Conservation (phyloP, 2,329 filamentous ascomycete genomes). For the Fusarium graminum region DNA sequence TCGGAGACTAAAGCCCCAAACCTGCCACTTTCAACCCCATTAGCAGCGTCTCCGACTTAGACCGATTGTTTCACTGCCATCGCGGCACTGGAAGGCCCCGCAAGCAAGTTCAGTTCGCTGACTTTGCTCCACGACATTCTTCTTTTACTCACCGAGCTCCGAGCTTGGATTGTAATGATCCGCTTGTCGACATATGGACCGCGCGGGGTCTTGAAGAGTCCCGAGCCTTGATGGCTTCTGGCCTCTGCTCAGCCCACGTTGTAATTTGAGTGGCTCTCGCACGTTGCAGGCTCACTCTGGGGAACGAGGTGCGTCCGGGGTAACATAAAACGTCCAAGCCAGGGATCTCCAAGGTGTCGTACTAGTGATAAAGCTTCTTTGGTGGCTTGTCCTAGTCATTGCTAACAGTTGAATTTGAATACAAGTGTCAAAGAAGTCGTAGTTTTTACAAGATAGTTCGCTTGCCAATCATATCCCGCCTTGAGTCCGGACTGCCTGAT, state of each 20-base stretch:
- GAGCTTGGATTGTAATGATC: constrained; percentile 32
- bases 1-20: constrained; percentile 11
- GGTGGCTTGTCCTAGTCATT: constrained; percentile 5
- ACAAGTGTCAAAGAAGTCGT: constrained; percentile 2
- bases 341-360: constrained; percentile 22
- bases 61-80: constrained; percentile 31
- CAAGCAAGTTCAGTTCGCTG: constrained; percentile 11
- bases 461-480: constrained; percentile 2
- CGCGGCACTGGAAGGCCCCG: constrained; percentile 1
- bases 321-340: constrained; percentile 33
- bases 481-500: constrained; percentile 12
- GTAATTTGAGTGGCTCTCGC: constrained; percentile 46
- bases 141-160: constrained; percentile 35
- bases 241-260: constrained; percentile 45
- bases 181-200: constrained; percentile 26
- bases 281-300: constrained; percentile 30
- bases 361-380: constrained; percentile 14
- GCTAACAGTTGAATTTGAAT: constrained; percentile 7
- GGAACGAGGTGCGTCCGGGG: constrained; percentile 43
- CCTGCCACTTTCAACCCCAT: constrained; percentile 26
- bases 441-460: constrained; percentile 14
- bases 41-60: constrained; percentile 25
- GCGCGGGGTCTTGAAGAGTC: not conserved
- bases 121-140: constrained; percentile 19
- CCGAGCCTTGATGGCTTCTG: constrained; percentile 26